Percentiles rank a stretch among this genome's conserved stretches.
These are phyloP conservation scores for Arthroderma uncinatum DNA, from an alignment of 2,329 filamentous ascomycete species.

Conservation along the genomic window DNA sequence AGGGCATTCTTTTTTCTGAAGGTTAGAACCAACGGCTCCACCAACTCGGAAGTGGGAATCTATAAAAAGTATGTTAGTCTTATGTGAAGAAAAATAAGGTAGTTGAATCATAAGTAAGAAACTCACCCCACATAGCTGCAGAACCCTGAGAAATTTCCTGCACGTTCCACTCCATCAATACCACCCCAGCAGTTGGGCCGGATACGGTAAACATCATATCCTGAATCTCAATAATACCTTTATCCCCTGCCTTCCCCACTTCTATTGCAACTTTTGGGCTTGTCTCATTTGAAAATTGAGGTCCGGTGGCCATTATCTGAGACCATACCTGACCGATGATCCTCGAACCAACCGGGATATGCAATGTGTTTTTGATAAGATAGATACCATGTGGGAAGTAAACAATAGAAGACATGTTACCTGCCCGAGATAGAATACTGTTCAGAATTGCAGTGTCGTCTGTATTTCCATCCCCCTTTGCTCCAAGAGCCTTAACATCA, in stretches of 20 bases:
- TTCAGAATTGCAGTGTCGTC: constrained; percentile 29
- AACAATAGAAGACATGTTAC: constrained; percentile 38
- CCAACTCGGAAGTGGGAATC: constrained; percentile 32
- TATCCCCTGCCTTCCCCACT: constrained; percentile 22
- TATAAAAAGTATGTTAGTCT: constrained; percentile 18
- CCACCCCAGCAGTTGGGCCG: constrained; percentile 27
- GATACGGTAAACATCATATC: constrained; percentile 27
- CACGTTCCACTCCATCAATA: constrained; percentile 32
- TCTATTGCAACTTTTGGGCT: constrained; percentile 21
- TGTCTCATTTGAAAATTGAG: constrained; percentile 21
- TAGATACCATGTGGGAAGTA: constrained; percentile 70
- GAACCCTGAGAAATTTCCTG: constrained; percentile 20
- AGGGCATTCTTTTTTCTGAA: constrained; percentile 24
- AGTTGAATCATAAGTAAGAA: too few relatives aligned
- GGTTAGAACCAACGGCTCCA: constrained; percentile 26
- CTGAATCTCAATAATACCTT: constrained; percentile 28
- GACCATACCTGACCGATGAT: constrained; percentile 48
- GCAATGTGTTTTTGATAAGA: constrained; percentile 56
- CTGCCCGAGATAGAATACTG: constrained; percentile 14
- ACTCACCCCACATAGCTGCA: constrained; percentile 8
- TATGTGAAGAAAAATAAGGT: not conserved
- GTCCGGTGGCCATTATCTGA: constrained; percentile 25
- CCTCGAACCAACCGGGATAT: constrained; percentile 48
- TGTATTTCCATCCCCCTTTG: constrained; percentile 42
- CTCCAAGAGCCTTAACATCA: constrained; percentile 24